These are phyloP conservation scores for Xylaria multiplex DNA, from an alignment of 2,329 filamentous ascomycete species.

Conservation along the genomic window DNA sequence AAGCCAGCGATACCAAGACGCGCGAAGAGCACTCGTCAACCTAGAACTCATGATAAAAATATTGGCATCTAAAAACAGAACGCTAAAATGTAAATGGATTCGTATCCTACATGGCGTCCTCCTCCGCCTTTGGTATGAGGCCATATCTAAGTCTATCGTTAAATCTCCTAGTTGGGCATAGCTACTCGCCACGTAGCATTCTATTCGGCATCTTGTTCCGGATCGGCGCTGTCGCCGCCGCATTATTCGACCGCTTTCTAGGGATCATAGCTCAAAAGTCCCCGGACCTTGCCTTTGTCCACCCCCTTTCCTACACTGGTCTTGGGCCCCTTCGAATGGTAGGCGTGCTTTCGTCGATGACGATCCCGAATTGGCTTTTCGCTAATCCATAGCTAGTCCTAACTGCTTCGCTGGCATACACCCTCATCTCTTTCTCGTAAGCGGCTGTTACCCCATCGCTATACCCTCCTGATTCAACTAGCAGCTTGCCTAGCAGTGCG, in stretches of 20 bases:
- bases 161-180: not conserved
- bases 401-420: slow-evolving; percentile 68
- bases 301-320: slow-evolving; percentile 8
- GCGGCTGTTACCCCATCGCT: slow-evolving; percentile 62
- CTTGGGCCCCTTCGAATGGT: slow-evolving; percentile 27
- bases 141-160: not conserved
- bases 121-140: slow-evolving; percentile 7
- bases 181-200: not conserved
- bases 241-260: slow-evolving; percentile 10
- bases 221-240: slow-evolving; percentile 10
- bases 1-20: not conserved
- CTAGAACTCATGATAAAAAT: not conserved
- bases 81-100: slow-evolving; percentile 4
- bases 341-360: slow-evolving; percentile 43
- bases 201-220: slow-evolving; percentile 35
- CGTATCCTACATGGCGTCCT: slow-evolving; percentile 2
- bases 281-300: not conserved
- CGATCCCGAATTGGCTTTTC: slow-evolving; percentile 54
- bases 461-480: slow-evolving; percentile 64
- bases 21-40: not conserved
- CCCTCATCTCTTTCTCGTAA: slow-evolving; percentile 71
- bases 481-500: slow-evolving; percentile 62
- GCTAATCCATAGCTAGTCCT: slow-evolving; percentile 62
- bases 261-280: slow-evolving; percentile 1
- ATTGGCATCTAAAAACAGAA: not conserved